These are phyloP conservation scores for Paxillus rubicundulus DNA, from an alignment of 768 basidiomycete species.

Conservation along the genomic window DNA sequence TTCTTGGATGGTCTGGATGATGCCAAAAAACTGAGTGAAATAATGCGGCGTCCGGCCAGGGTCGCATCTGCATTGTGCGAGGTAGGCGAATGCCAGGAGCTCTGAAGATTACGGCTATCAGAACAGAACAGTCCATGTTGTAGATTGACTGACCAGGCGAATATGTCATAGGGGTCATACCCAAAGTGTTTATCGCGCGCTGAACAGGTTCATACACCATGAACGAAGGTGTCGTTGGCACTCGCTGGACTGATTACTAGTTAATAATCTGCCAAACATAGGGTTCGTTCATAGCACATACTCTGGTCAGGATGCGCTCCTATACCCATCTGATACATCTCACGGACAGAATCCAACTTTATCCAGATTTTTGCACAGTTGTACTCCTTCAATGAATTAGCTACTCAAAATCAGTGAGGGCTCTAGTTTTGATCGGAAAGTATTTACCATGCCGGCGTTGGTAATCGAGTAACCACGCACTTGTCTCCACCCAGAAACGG, in stretches of 20 bases:
- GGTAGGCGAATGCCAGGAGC: slow-evolving; percentile 72
- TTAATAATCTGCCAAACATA: slow-evolving; percentile 4
- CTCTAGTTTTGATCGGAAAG: slow-evolving; percentile 5
- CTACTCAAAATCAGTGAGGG: slow-evolving; percentile 32
- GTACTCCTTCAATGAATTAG: slow-evolving; percentile 43
- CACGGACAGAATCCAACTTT: slow-evolving; percentile 56
- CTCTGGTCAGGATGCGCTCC: slow-evolving; percentile 80
- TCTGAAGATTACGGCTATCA: slow-evolving; percentile 40
- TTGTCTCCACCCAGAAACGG: slow-evolving; percentile 77
- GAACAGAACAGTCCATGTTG: neutral
- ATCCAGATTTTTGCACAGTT: slow-evolving; percentile 44
- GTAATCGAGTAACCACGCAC: slow-evolving; percentile 64
- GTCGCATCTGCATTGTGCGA: slow-evolving; percentile 80
- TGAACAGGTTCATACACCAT: slow-evolving; percentile 39
- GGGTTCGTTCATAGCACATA: slow-evolving; percentile 31
- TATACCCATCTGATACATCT: slow-evolving; percentile 69
- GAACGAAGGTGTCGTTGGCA: slow-evolving; percentile 43
- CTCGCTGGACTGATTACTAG: slow-evolving; percentile 50
- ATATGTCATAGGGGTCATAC: slow-evolving; percentile 65
- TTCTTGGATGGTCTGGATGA: slow-evolving; percentile 50
- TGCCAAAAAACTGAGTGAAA: slow-evolving; percentile 55
- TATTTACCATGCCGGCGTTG: slow-evolving; percentile 44
- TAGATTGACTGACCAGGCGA: slow-evolving; percentile 49
- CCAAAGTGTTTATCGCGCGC: slow-evolving; percentile 48
- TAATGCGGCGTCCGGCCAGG: slow-evolving; percentile 60